These are phyloP conservation scores for Mycena filopes DNA, from an alignment of 768 basidiomycete genomes.

Conservation along the genomic window DNA sequence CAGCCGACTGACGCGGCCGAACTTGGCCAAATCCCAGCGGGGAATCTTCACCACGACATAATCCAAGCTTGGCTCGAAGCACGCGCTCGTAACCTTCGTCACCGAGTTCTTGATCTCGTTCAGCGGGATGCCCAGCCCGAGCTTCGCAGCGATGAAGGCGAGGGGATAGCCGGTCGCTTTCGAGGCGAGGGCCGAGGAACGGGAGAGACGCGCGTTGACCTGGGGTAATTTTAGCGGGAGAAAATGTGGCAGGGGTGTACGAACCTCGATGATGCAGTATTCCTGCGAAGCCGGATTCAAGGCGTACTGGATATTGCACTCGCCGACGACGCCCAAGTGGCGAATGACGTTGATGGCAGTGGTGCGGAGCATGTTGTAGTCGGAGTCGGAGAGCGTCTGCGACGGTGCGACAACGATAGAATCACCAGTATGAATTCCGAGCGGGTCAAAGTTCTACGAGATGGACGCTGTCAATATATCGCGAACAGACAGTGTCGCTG, in stretches of 20 bases:
- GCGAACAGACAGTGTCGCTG: background rate
- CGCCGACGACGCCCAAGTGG: slow-evolving; percentile 97
- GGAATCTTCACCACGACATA: slow-evolving; percentile 99
- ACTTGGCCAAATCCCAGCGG: slow-evolving; percentile 99
- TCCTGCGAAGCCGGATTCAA: slow-evolving; percentile 94
- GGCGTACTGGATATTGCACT: slow-evolving; percentile 99
- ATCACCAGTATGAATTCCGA: slow-evolving; percentile 98
- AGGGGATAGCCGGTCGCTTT: slow-evolving; percentile 99
- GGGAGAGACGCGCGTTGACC: slow-evolving; percentile 97
- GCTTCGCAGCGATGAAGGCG: slow-evolving; percentile 98
- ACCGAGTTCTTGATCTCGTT: slow-evolving; percentile 99
- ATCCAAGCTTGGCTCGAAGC: slow-evolving; percentile 98
- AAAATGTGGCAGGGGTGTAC: slow-evolving; percentile 22
- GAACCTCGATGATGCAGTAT: slow-evolving; percentile 97
- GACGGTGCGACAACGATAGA: slow-evolving; percentile 98
- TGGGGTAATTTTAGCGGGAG: slow-evolving; percentile 30
- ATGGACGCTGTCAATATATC: slow-evolving; percentile 4
- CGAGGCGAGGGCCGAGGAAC: slow-evolving; percentile 96
- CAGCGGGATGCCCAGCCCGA: slow-evolving; percentile 95
- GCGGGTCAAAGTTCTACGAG: slow-evolving; percentile 94
- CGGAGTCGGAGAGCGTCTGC: slow-evolving; percentile 98
- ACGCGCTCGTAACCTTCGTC: slow-evolving; percentile 95
- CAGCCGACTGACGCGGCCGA: slow-evolving; percentile 89
- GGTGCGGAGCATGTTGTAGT: slow-evolving; percentile 99
- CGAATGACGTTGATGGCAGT: slow-evolving; percentile 98